phyloP scores from a whole-genome alignment of 768 basidiomycete species.

The Ramaria rubella region DNA sequence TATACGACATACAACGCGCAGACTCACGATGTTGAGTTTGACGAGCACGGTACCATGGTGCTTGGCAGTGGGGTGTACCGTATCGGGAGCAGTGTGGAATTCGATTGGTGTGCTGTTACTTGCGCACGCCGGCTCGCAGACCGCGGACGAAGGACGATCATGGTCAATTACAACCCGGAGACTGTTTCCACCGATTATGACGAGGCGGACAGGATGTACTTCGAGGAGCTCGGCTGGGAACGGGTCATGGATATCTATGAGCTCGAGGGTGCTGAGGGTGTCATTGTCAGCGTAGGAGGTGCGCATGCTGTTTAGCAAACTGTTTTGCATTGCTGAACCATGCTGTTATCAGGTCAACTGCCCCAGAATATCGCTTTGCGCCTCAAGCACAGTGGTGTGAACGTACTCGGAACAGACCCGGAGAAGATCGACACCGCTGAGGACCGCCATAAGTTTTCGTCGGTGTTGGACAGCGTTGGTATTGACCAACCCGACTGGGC shows the following conservation, averaged over 20 bases:
- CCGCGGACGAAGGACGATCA: constrained; percentile 92
- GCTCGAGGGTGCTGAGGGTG: constrained; percentile 85
- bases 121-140: constrained; percentile 88
- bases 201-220: constrained; percentile 98
- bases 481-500: constrained; percentile 97
- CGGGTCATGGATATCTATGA: constrained; percentile 99
- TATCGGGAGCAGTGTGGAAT: constrained; percentile 97
- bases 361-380: constrained; percentile 98
- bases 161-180: constrained; percentile 99
- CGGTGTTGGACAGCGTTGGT: constrained; percentile 87
- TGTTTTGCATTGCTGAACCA: constrained; percentile 1
- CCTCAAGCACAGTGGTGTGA: constrained; percentile 84
- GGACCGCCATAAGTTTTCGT: constrained; percentile 98
- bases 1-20: constrained; percentile 99
- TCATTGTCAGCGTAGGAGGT: constrained; percentile 97
- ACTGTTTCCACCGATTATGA: constrained; percentile 99
- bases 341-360: constrained; percentile 62
- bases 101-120: constrained; percentile 99
- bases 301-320: constrained; percentile 22
- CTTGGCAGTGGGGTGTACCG: constrained; percentile 97
- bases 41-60: constrained; percentile 99
- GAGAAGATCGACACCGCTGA: constrained; percentile 94
- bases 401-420: constrained; percentile 94
- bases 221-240: constrained; percentile 96
- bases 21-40: constrained; percentile 89